Evolutionary conservation across 2,329 filamentous ascomycete genomes (phyloP), one percentile per base, ranked within the genome.

Genomic region (Penicillium sclerotiorum): DNA sequence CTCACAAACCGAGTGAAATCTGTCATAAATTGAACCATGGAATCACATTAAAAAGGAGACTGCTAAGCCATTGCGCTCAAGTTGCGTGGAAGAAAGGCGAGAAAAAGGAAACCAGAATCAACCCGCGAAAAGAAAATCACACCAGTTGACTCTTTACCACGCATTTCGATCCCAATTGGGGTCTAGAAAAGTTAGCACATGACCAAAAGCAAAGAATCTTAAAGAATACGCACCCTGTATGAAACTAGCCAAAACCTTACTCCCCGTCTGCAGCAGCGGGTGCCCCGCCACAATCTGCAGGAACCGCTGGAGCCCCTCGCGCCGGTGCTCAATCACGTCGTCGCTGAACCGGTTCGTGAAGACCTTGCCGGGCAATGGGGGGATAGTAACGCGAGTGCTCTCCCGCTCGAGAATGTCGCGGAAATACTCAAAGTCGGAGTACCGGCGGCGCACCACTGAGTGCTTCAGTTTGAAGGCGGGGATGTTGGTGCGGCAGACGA

Each of bases 341-440:
- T 99, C 94, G 65, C 89, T 95, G 78, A 99, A 99, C 39, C 94
- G 85, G 73, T 97, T 97, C 44, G 93, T 96, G 64, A 97, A 96
- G 48, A 99, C 94, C 76, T 97, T 99, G 44, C 94, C 94, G 0
- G 94, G 94, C 57, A 99, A 77, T 5, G 94, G 93, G 0, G 94
- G 94, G 66, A 99, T 99, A 18, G 91, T 96, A 50, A 99, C 94
- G 58, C 93, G 84, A 50, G 92, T 92, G 63, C 85, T 89, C 77
- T 99, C 94, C 62, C 94, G 87, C 82, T 99, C 94, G 53, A 99
- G 84, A 57, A 97, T 95, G 73, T 99, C 94, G 69, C 94, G 89
- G 74, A 99, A 99, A 77, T 96, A 93, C 77, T 99, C 94, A 72
- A 99, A 99, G 74, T 99, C 94, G 49, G 88, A 94, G 79, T 99